phyloP scores from a whole-genome alignment of 2,329 filamentous ascomycete genomes.

The Zasmidium angulare region DNA sequence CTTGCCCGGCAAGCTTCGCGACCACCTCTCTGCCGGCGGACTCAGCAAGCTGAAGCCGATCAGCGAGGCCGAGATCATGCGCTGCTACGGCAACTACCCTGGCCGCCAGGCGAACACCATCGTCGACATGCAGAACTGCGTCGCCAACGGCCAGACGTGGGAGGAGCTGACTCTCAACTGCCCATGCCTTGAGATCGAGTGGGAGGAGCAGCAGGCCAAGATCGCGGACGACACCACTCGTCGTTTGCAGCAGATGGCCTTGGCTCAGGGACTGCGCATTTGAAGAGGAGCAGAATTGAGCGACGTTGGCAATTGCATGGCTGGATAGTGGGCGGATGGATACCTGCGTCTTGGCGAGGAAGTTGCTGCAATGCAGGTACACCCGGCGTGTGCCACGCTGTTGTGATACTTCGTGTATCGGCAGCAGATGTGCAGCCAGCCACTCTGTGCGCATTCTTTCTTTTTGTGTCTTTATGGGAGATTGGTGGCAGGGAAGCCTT shows the following conservation, averaged over 20 bases:
- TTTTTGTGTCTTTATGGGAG: not conserved
- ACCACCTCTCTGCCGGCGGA: slow-evolving; percentile 15
- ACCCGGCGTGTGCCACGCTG: slow-evolving; percentile 4
- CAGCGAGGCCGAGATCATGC: slow-evolving; percentile 5
- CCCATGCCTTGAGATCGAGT: slow-evolving; percentile 7
- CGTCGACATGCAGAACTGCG: slow-evolving; percentile 6
- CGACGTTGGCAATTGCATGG: not conserved
- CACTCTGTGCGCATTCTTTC: not conserved
- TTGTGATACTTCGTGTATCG: not conserved
- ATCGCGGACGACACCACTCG: slow-evolving; percentile 1
- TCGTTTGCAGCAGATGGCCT: not conserved
- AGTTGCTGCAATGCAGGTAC: slow-evolving; percentile 3
- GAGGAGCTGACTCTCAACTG: slow-evolving; percentile 11
- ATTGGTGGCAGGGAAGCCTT: slow-evolving; percentile 38
- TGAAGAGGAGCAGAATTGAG: no score
- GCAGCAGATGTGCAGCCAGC: not conserved
- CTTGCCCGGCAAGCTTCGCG: slow-evolving; percentile 18
- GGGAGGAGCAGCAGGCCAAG: slow-evolving; percentile 1
- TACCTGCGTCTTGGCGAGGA: not conserved
- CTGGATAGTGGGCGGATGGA: slow-evolving; percentile 1
- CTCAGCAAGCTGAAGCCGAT: slow-evolving; percentile 8
- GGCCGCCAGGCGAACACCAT: slow-evolving; percentile 7
- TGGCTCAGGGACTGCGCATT: not conserved
- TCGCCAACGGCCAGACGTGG: slow-evolving; percentile 13
- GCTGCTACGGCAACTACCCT: slow-evolving; percentile 8